Conservation (phyloP, 1,284 basidiomycete genomes). For the Moesziomyces parantarcticus region DNA sequence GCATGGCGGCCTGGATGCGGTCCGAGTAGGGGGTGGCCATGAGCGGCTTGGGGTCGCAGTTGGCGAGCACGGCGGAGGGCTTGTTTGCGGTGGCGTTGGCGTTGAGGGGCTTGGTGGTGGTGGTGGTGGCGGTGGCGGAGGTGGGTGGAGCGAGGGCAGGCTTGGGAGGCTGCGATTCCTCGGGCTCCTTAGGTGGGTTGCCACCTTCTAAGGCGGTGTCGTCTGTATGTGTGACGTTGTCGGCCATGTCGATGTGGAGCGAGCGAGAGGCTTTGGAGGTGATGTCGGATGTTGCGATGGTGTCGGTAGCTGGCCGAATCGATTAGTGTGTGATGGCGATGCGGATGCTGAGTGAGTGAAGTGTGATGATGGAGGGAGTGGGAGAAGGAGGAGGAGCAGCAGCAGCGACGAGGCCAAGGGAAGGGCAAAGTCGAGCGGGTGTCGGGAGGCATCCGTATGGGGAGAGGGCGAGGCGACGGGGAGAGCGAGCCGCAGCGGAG, state of each 20-base stretch:
- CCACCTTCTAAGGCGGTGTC: constrained; percentile 40
- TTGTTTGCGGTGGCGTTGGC: neutral
- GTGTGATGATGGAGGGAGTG: too few relatives aligned
- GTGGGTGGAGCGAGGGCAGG: constrained; percentile 5
- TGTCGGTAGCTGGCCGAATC: too few relatives aligned
- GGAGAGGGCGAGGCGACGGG: too few relatives aligned
- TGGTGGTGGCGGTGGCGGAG: constrained; percentile 3
- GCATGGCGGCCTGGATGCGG: constrained; percentile 48
- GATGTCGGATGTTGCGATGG: neutral
- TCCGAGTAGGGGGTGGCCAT: constrained; percentile 49
- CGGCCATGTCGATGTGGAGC: constrained; percentile 19
- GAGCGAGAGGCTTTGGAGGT: too few relatives aligned
- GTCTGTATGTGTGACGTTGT: constrained; percentile 33
- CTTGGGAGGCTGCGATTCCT: constrained; percentile 15
- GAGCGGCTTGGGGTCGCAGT: constrained; percentile 49
- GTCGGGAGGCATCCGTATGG: too few relatives aligned
- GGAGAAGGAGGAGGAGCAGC: too few relatives aligned
- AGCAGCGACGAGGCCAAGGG: too few relatives aligned
- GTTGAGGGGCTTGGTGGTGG: constrained; percentile 5
- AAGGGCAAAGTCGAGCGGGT: too few relatives aligned
- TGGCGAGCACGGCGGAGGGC: constrained; percentile 24
- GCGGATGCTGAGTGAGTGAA: too few relatives aligned
- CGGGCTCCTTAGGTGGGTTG: constrained; percentile 42
- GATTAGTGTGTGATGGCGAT: too few relatives aligned
- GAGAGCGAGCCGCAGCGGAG: too few relatives aligned